Base-by-base conservation (phyloP, 495 filamentous ascomycete species). In the Astrocystis sublimbata region DNA sequence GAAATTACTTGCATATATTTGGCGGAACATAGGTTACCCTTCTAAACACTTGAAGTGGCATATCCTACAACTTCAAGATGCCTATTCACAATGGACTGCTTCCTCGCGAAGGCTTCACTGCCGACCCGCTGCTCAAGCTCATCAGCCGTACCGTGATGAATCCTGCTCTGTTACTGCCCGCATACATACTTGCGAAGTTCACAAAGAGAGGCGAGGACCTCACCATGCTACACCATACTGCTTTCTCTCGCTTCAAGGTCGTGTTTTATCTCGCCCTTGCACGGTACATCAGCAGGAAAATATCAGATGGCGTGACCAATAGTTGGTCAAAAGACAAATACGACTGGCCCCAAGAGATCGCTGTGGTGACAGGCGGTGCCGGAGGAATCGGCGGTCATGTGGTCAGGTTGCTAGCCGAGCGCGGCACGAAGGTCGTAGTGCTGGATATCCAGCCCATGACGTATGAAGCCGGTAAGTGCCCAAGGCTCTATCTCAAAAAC, bases 291-390 rank as follows among this genome's bases (percentile, higher is more conserved):
- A 82, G 78, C 68, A 67, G 60, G 6, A 86, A 75, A 68, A 68
- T 89, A 10, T 84, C 83, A 50, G 69, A 73, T 19, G 71, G 76
- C 4, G 81, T 81, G 3, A 64, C 86, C 40, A 88, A 91, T 72
- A 90, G 89, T 66, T 85, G 80, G 75, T 73, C 72, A 21, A 67
- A 64, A 17, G 88, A 89, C 71, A 75, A 70, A 24, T 90, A 88
- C 68, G 81, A 89, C 75, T 92, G 88, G 87, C 72, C 78, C 31
- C 79, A 81, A 61, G 89, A 92, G 74, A 80, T 92, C 50, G 83
- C 89, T 7, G 73, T 92, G 19, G 78, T 92, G 47, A 92, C 89
- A 0, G 89, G 89, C 13, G 89, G 89, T 6, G 84, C 85, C 45
- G 82, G 81, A 51, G 89, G 88, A 0, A 90, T 92, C 65, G 89